phyloP scores from a whole-genome alignment of 1,284 basidiomycete genomes.

The Sanghuangporus weigelae region DNA sequence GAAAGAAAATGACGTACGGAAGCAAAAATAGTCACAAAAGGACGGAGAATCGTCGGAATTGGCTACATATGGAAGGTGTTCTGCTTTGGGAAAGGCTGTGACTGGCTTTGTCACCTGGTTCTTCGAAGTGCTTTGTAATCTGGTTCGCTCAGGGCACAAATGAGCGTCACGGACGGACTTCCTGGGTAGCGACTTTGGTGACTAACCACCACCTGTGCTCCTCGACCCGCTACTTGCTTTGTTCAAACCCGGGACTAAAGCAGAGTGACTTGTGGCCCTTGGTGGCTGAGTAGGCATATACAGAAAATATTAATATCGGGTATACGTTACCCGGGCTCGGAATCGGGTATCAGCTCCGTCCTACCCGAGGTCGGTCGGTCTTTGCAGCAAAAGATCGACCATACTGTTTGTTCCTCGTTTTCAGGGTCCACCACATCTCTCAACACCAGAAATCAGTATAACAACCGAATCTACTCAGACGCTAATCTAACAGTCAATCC shows the following conservation, averaged over 20 bases:
- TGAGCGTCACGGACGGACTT: not conserved
- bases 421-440: not conserved
- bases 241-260: not conserved
- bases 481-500: slow-evolving; percentile 9
- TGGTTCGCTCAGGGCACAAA: not conserved
- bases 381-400: slow-evolving; percentile 1
- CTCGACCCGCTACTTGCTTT: not conserved
- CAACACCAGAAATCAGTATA: not conserved
- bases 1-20: not conserved
- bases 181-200: not conserved
- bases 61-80: not conserved
- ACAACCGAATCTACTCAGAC: not conserved
- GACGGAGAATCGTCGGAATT: not conserved
- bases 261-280: not conserved
- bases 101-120: not conserved
- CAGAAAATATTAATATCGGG: not conserved
- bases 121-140: not conserved
- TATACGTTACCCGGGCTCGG: not conserved
- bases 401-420: not conserved
- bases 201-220: not conserved
- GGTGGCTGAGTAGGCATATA: not conserved
- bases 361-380: not conserved
- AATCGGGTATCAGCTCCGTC: slow-evolving; percentile 3
- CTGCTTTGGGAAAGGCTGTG: not conserved
- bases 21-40: not conserved